A percentile compares a stretch with the other conserved stretches of the same genome.
These are phyloP conservation scores for Mycena sanguinolenta DNA, from an alignment of 768 basidiomycete genomes.

Conservation along the genomic window DNA sequence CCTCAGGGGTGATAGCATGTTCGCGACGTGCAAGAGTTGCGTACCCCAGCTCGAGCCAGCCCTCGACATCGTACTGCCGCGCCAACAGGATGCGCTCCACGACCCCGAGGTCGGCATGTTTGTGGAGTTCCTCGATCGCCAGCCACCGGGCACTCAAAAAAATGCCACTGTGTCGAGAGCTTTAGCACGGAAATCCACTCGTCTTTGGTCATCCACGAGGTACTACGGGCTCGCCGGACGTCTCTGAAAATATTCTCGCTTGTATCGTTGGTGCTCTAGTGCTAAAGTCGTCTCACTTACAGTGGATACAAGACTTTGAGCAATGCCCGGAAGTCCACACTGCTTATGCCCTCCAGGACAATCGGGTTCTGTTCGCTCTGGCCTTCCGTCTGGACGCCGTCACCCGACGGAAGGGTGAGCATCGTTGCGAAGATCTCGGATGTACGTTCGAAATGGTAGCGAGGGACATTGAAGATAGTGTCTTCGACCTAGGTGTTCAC, in stretches of 20 bases:
- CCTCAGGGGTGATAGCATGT: slow-evolving; percentile 10
- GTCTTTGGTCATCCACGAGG: slow-evolving; percentile 23
- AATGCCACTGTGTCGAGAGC: slow-evolving; percentile 49
- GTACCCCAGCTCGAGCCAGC: slow-evolving; percentile 51
- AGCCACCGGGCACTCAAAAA: slow-evolving; percentile 39
- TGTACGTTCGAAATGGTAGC: slow-evolving; percentile 47
- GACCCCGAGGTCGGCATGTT: slow-evolving; percentile 28
- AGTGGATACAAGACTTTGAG: slow-evolving; percentile 42
- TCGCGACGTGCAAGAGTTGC: slow-evolving; percentile 40
- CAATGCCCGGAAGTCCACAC: slow-evolving; percentile 41
- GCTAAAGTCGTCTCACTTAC: no score
- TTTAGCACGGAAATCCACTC: slow-evolving; percentile 49
- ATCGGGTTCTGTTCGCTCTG: slow-evolving; percentile 46
- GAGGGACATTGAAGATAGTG: slow-evolving; percentile 54
- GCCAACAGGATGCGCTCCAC: slow-evolving; percentile 49
- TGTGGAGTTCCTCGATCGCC: slow-evolving; percentile 42
- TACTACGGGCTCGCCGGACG: no score
- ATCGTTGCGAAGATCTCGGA: slow-evolving; percentile 52
- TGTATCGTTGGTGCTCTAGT: no score
- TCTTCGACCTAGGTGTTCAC: slow-evolving; percentile 40
- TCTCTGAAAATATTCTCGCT: no score
- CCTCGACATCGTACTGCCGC: slow-evolving; percentile 44
- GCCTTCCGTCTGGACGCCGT: slow-evolving; percentile 41
- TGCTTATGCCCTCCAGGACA: slow-evolving; percentile 41
- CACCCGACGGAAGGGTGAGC: slow-evolving; percentile 47